These are phyloP conservation scores for Volvox reticuliferus DNA, from an alignment of 139 green algal genomes.

Conservation along the genomic window DNA sequence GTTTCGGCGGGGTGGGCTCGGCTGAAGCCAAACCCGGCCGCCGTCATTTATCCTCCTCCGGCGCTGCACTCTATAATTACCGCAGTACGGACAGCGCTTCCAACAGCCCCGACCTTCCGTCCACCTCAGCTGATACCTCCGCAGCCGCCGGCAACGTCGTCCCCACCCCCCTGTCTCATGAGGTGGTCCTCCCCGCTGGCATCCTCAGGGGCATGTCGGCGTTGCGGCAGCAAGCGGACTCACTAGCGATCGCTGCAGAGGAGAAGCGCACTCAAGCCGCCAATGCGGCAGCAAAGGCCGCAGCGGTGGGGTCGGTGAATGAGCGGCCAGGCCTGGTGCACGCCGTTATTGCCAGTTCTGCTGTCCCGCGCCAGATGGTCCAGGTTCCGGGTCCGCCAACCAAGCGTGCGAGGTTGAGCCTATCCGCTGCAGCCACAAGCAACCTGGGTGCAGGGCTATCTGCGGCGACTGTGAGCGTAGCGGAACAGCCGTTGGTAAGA, in stretches of 20 bases:
- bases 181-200: not conserved
- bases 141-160: not conserved
- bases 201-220: not conserved
- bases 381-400: not conserved
- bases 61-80: not conserved
- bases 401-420: constrained; percentile 22
- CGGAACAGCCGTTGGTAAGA: not conserved
- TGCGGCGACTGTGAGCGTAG: not conserved
- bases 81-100: not conserved
- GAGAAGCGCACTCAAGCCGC: not conserved
- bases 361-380: not conserved
- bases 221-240: not conserved
- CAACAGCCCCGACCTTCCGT: not conserved
- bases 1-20: constrained; percentile 16
- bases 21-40: not conserved
- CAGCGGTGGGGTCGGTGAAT: not conserved
- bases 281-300: not conserved
- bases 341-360: not conserved
- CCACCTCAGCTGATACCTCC: not conserved
- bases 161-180: not conserved
- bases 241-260: not conserved
- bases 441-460: not conserved
- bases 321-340: not conserved
- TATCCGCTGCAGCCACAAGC: not conserved
- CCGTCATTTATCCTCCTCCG: not conserved